These are phyloP conservation scores for Volvox carteri DNA, from an alignment of 163 green algal genomes.

Conservation along the genomic window DNA sequence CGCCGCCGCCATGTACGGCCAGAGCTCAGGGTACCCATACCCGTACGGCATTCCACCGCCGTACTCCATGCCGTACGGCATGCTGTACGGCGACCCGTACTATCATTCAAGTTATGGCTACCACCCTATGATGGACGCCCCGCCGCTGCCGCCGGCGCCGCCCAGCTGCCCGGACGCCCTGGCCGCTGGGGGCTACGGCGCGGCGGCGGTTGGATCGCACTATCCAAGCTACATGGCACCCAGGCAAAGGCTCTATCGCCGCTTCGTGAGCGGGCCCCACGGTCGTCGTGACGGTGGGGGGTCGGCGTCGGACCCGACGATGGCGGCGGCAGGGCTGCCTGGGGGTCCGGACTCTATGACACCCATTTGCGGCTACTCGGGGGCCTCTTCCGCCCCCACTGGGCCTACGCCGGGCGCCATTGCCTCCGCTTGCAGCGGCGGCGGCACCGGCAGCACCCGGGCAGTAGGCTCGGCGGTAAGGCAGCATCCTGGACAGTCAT, in stretches of 20 bases:
- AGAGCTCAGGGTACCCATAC: neutral
- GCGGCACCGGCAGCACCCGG: neutral
- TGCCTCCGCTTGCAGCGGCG: too few species aligned
- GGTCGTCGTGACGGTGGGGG: neutral
- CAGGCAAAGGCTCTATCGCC: constrained; percentile 27
- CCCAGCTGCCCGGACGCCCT: neutral
- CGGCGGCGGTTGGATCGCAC: neutral
- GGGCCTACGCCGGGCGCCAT: too few species aligned
- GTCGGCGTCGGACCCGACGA: neutral
- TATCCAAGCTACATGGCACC: constrained; percentile 25
- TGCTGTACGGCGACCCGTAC: constrained; percentile 30
- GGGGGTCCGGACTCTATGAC: constrained; percentile 1
- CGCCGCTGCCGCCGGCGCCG: neutral
- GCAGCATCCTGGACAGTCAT: too few species aligned
- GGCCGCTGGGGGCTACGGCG: neutral
- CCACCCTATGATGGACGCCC: constrained; percentile 25
- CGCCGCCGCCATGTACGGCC: neutral
- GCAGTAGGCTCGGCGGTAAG: neutral
- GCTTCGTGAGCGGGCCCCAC: constrained; percentile 5
- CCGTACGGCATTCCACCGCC: neutral
- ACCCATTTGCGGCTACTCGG: too few species aligned
- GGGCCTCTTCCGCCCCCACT: too few species aligned
- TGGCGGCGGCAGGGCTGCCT: neutral
- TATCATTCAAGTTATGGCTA: constrained; percentile 21
- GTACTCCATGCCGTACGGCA: constrained; percentile 28